Evolutionary conservation across 108 stramenopile species (phyloP).

Genomic region (Skeletonema costatum): DNA sequence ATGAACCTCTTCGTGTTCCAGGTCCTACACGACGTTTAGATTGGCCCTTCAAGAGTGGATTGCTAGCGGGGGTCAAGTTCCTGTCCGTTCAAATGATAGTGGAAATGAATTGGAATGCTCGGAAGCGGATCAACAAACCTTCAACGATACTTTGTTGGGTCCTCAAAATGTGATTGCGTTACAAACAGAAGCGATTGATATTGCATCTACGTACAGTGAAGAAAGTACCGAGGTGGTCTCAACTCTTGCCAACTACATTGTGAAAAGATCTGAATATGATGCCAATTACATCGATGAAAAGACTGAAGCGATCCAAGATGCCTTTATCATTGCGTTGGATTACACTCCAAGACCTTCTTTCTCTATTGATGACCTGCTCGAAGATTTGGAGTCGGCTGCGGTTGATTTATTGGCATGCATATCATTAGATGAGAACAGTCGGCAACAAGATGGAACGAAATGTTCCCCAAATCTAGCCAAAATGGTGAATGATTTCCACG

Average conservation of each 20-base stretch:
- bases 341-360: slow-evolving; percentile 22
- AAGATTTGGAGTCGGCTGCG: slow-evolving; percentile 17
- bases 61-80: slow-evolving; percentile 24
- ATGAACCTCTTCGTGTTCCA: slow-evolving; percentile 27
- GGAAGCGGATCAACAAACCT: slow-evolving; percentile 24
- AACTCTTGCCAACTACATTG: slow-evolving; percentile 38
- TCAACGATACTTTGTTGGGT: slow-evolving; percentile 30
- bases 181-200: slow-evolving; percentile 41
- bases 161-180: slow-evolving; percentile 45
- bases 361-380: slow-evolving; percentile 21
- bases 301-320: slow-evolving; percentile 34
- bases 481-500: slow-evolving; percentile 30
- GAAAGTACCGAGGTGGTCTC: slow-evolving; percentile 34
- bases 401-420: slow-evolving; percentile 40
- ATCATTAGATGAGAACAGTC: slow-evolving; percentile 36
- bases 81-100: slow-evolving; percentile 3
- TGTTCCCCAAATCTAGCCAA: slow-evolving; percentile 37
- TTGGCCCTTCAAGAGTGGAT: slow-evolving; percentile 42
- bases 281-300: slow-evolving; percentile 36
- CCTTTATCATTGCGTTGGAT: slow-evolving; percentile 17
- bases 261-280: slow-evolving; percentile 37
- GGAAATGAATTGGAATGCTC: slow-evolving; percentile 20
- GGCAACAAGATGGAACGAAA: slow-evolving; percentile 30
- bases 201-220: slow-evolving; percentile 30
- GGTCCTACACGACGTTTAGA: slow-evolving; percentile 42